phyloP scores from a whole-genome alignment of 2,329 filamentous ascomycete genomes.

The Didymella lethalis region DNA sequence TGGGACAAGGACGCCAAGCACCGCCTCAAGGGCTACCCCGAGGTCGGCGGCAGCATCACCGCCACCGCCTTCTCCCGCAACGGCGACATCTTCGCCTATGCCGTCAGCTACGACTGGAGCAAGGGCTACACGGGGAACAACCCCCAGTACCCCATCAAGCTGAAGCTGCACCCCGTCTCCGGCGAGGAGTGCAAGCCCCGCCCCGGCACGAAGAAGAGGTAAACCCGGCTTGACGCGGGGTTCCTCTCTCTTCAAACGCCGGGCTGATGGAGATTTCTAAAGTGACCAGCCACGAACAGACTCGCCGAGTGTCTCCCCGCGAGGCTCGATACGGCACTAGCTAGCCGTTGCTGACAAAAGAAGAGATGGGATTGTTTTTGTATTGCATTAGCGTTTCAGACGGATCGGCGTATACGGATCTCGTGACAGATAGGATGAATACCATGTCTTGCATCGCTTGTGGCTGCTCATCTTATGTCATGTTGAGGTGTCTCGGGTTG shows the following conservation, averaged over 20 bases:
- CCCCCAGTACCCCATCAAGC: constrained; percentile 61
- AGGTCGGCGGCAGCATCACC: constrained; percentile 78
- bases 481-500: too few relatives aligned
- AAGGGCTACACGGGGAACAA: constrained; percentile 92
- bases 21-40: constrained; percentile 69
- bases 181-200: constrained; percentile 61
- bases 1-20: constrained; percentile 75
- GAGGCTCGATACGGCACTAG: neutral
- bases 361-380: constrained; percentile 3
- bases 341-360: neutral
- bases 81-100: constrained; percentile 69
- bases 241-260: neutral
- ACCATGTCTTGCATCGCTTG: too few relatives aligned
- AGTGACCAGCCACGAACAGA: neutral
- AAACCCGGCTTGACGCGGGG: constrained; percentile 16
- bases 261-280: neutral
- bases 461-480: too few relatives aligned
- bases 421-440: too few relatives aligned
- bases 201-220: constrained; percentile 58
- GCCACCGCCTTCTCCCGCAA: constrained; percentile 89
- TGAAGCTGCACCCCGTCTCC: constrained; percentile 59
- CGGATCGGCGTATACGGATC: constrained; percentile 15
- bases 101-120: constrained; percentile 96
- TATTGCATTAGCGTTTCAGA: constrained; percentile 22
- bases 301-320: neutral